Evolutionary conservation across 176 grass and related monocot species (phyloP), one percentile per base, ranked within the genome.

Genomic region (Otatea glauca): DNA sequence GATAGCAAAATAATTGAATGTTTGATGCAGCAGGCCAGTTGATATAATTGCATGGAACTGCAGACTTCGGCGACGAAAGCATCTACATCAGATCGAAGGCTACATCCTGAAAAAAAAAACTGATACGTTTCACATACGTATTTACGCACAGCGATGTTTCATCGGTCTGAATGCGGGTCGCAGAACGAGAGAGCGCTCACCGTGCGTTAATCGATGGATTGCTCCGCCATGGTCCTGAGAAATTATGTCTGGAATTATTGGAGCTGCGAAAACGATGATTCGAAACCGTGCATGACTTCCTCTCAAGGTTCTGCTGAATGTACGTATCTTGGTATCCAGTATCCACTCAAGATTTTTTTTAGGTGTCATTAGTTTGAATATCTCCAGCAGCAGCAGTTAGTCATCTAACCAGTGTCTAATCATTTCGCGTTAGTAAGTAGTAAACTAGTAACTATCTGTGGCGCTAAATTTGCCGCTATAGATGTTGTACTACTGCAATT

Each of bases 171-270:
- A 64, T 9, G 65, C 50, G 23, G 44, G 44, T 10, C 18, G 55
- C 60, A 27, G 47, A 15, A 37, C 25, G 38, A n/a, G 15, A 21
- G 56, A 15, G 21, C 5, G 10, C 44, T 24, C 47, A 6, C 54
- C 3, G 13, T 29, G 70, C 2, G 78, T 64, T 4, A 53, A 27
- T 65, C 4, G 51, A 50, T 5, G 18, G 27, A 34, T 68, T 6
- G 38, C 70, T 27, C 78, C 13, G 59, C 15, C 18, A 68, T 53
- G 43, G 72, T 69, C 37, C 21, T 21, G 42, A 2, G 21, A 48
- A 39, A 1, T 63, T 38, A 63, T 37, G 68, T 4, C 3, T 25
- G 35, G 56, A 65, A 86, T 80, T 66, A 86, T 86, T 86, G 85
- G 7, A 1, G 21, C 29, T 29, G 29, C 29, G 76, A 86, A 48